Evolutionary conservation across 805 yeast genomes (phyloP), one percentile per base, ranked within the genome.

Genomic region (Henningerozyma blattae): DNA sequence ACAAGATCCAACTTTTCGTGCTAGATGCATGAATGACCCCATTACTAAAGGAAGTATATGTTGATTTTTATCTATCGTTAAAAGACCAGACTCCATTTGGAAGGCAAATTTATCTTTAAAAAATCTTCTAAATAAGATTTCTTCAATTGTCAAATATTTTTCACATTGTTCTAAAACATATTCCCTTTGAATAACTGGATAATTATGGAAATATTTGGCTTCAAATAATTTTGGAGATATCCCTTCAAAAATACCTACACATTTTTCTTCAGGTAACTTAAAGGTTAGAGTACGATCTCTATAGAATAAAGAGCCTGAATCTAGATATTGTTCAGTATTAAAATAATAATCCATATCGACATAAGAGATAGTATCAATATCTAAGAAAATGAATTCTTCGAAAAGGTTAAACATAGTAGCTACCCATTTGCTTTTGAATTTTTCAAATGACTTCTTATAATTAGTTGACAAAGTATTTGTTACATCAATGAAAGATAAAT

Each of bases 41-140:
- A 67, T 55, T 22, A 74, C 40, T 4, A 69, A 49, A 3, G 76
- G 69, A 34, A 62, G 54, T 34, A 70, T 68, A 46, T 76, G 81
- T 28, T 54, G 50, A 31, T 43, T 43, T 38, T 56, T 58, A 37
- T 56, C 50, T 13, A 57, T 45, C 3, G 56, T 60, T 31, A 69
- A 65, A 40, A 69, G 48, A 4, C 74, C 75, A 9, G 69, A 56
- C 41, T 68, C 74, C 62, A 67, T 62, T 30, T 58, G 58, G 43
- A 66, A 68, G 45, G 64, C 54, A 35, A 59, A 54, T 42, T 61
- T 38, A 41, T 59, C 58, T 31, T 59, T 59, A 45, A 68, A 67
- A 37, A 66, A 62, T 43, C 68, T 56, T 40, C 65, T 63, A 20
- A 44, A 42, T 27, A 59, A 37, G 7, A 50, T 45, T n/a, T 49